Evolutionary conservation across 2,329 filamentous ascomycete species (phyloP), one percentile per base, ranked within the genome.

Genomic region (Cytospora leucostoma): DNA sequence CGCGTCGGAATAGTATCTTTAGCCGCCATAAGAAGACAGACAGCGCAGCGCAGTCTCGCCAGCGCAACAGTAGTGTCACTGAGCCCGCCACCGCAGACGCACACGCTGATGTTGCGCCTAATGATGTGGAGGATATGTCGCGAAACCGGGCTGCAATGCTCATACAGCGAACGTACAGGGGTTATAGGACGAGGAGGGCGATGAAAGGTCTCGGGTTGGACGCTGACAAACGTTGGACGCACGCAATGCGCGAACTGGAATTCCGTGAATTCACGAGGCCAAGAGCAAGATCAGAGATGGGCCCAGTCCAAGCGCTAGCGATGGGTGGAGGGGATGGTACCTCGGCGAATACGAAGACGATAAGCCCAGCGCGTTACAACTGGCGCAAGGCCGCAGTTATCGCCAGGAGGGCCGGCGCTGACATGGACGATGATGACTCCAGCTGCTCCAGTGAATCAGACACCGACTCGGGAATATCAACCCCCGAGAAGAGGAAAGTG

Each of bases 361-460:
- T 44, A 67, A 72, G 70, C 8, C 71, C 73, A 8, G 89, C 90
- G 15, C 82, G 84, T 49, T 79, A 84, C 62, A 89, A 92, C 63
- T 97, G 93, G 93, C 88, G 87, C 70, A 90, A 90, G 67, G 87
- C 84, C 0, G 86, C 88, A 19, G 80, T 84, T 19, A 88, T 95
- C 50, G 89, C 90, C 3, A 83, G 86, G 56, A 82, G 88, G 52
- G 93, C 91, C 0, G 90, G 88, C 2, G 86, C 83, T 49, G 91
- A 94, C 71, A 87, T 88, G 61, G 76, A 73, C 49, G 66, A 67
- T 17, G 72, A 74, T 8, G 33, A 40, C 33, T 68, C 69, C 71
- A 76, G 19, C 71, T 83, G 64, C 69, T 78, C 70, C 17, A 77
- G 78, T 7, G 77, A 81, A n/a, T 79, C 81, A 0, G 80, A 80